phyloP scores from a whole-genome alignment of 805 yeast species.

The Myxozyma nipponensis region DNA sequence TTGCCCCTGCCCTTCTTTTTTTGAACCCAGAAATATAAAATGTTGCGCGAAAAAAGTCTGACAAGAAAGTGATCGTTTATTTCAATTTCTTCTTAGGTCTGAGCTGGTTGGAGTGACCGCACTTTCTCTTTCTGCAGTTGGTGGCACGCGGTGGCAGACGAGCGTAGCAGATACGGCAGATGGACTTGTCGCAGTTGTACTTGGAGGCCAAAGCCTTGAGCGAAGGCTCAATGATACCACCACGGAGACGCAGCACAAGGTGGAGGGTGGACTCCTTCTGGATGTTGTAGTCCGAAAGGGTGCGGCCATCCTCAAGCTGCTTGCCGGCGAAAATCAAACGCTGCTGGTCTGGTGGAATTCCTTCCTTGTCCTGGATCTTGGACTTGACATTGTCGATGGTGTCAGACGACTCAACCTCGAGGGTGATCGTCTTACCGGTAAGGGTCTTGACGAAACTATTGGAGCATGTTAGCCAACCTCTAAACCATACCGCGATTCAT shows the following conservation, averaged over 20 bases:
- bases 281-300: slow-evolving; percentile 98
- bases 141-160: slow-evolving; percentile 99
- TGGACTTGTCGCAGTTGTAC: slow-evolving; percentile 99
- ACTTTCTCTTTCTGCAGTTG: slow-evolving; percentile 99
- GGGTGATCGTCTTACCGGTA: slow-evolving; percentile 61
- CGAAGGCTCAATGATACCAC: slow-evolving; percentile 99
- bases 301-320: slow-evolving; percentile 98
- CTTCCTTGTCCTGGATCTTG: slow-evolving; percentile 98
- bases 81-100: slow-evolving; percentile 72
- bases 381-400: slow-evolving; percentile 98
- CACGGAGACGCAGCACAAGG: slow-evolving; percentile 94
- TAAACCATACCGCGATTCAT: no score
- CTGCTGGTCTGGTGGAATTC: slow-evolving; percentile 99
- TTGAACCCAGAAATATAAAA: no score
- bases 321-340: slow-evolving; percentile 99
- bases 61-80: slow-evolving; percentile 56
- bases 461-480: neutral
- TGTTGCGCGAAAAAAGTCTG: no score
- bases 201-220: slow-evolving; percentile 98
- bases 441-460: slow-evolving; percentile 38
- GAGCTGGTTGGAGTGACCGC: slow-evolving; percentile 99
- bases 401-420: slow-evolving; percentile 98
- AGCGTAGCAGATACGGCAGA: slow-evolving; percentile 99
- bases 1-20: no score
- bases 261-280: slow-evolving; percentile 99